Evolutionary conservation across 2,329 filamentous ascomycete species (phyloP).

Genomic region (Mycocentrospora acerina): DNA sequence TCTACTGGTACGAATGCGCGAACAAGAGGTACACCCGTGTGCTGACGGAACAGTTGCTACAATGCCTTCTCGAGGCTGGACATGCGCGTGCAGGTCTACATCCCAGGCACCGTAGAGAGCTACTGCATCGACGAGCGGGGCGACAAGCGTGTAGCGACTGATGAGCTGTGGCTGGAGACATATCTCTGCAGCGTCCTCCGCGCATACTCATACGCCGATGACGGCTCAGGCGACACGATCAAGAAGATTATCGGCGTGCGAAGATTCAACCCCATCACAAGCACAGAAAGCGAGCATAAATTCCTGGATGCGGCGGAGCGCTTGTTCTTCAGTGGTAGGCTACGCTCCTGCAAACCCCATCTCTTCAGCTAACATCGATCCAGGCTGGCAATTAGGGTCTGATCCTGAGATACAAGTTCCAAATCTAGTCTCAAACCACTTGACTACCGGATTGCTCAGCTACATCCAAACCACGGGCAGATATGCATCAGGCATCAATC

Average conservation of each 20-base stretch:
- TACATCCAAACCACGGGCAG: conserved; percentile 96
- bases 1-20: conserved; percentile 73
- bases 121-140: conserved; percentile 97
- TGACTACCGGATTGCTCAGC: conserved; percentile 88
- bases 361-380: conserved; percentile 5
- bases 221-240: conserved; percentile 90
- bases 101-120: conserved; percentile 93
- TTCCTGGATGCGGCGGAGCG: conserved; percentile 93
- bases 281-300: conserved; percentile 95
- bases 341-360: background rate
- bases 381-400: conserved; percentile 88
- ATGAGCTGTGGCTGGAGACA: conserved; percentile 95
- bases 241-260: conserved; percentile 97
- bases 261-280: conserved; percentile 95
- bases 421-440: conserved; percentile 92
- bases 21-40: conserved; percentile 1
- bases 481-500: conserved; percentile 91
- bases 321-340: conserved; percentile 83
- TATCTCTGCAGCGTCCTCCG: conserved; percentile 93
- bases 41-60: conserved; percentile 69
- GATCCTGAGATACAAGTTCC: conserved; percentile 97
- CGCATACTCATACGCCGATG: conserved; percentile 94
- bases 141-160: conserved; percentile 88
- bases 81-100: conserved; percentile 97
- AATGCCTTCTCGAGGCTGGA: conserved; percentile 98